A percentile compares a stretch with the other conserved stretches of the same genome.
Evolutionary conservation across 129 eudicot genomes (phyloP).

Genomic region (Ambrosia artemisiifolia): DNA sequence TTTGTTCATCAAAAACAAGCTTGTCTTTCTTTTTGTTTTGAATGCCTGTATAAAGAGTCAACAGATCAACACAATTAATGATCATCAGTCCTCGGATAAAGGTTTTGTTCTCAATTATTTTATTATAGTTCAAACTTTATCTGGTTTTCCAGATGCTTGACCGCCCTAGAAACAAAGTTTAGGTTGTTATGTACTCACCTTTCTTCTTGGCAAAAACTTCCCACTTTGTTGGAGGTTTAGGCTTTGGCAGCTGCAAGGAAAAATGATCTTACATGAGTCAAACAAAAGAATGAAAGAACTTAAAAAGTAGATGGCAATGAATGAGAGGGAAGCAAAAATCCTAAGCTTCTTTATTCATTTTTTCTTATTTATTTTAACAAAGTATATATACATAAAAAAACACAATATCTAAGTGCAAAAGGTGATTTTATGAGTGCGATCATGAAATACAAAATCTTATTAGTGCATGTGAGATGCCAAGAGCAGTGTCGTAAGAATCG

Average conservation of each 20-base stretch:
- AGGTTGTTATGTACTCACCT: conserved; percentile 23
- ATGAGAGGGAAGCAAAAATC: background rate
- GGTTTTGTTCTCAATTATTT: background rate
- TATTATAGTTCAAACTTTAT: background rate
- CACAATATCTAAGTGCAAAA: conserved; percentile 29
- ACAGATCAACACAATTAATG: background rate
- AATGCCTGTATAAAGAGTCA: conserved; percentile 48
- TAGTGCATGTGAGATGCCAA: background rate
- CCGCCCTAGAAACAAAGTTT: background rate
- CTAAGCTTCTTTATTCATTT: background rate
- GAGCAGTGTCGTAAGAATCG: too few relatives aligned
- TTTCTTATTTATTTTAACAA: background rate
- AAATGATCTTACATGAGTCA: background rate
- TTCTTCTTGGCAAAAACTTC: conserved; percentile 92
- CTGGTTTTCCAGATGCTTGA: background rate
- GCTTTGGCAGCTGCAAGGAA: conserved; percentile 71
- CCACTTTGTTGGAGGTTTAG: conserved; percentile 95
- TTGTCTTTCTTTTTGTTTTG: conserved; percentile 77
- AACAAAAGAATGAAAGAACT: background rate
- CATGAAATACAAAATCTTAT: background rate
- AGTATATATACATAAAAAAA: background rate
- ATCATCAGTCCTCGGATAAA: background rate
- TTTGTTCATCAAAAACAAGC: conserved; percentile 76
- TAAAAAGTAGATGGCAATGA: background rate
- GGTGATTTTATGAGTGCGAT: background rate